Percentiles rank a stretch among this genome's conserved stretches.
These are phyloP conservation scores for Prinsepia uniflora DNA, from an alignment of 306 rosid genomes.

Conservation along the genomic window DNA sequence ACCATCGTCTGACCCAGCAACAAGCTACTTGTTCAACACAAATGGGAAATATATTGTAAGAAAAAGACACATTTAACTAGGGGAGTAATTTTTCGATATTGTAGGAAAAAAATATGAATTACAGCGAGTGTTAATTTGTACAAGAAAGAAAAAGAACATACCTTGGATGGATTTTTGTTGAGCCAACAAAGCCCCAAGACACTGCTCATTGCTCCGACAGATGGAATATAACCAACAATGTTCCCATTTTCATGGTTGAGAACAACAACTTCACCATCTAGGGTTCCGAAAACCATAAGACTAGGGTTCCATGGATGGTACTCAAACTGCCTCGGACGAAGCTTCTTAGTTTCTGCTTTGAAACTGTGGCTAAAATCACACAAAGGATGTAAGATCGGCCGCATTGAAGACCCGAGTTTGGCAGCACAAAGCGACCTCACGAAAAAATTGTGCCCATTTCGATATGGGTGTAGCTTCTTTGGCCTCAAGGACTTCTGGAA, in stretches of 20 bases:
- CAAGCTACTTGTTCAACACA: slow-evolving; percentile 49
- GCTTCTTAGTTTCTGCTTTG: slow-evolving; percentile 39
- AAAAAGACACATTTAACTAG: neutral
- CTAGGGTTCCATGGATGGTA: slow-evolving; percentile 73
- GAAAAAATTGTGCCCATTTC: slow-evolving; percentile 49
- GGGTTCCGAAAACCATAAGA: slow-evolving; percentile 69
- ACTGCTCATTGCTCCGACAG: slow-evolving; percentile 66
- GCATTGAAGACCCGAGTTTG: slow-evolving; percentile 66
- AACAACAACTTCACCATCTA: slow-evolving; percentile 72
- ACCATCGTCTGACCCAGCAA: slow-evolving; percentile 86
- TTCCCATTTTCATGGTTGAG: slow-evolving; percentile 66
- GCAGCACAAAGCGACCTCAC: slow-evolving; percentile 70
- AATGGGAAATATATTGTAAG: neutral
- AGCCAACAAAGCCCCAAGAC: slow-evolving; percentile 85
- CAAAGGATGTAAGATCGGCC: slow-evolving; percentile 61
- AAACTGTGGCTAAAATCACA: slow-evolving; percentile 27
- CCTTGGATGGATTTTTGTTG: slow-evolving; percentile 71
- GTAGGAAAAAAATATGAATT: too few species aligned
- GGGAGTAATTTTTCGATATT: neutral
- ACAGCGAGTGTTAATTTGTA: neutral
- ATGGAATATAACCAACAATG: slow-evolving; percentile 53
- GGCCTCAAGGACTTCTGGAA: slow-evolving; percentile 29
- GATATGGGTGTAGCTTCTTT: slow-evolving; percentile 30
- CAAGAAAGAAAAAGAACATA: slow-evolving; percentile 25
- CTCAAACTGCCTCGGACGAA: slow-evolving; percentile 80